Base-by-base conservation (phyloP, 441 rosid species). In the Pelargonium myrrhifolium region DNA sequence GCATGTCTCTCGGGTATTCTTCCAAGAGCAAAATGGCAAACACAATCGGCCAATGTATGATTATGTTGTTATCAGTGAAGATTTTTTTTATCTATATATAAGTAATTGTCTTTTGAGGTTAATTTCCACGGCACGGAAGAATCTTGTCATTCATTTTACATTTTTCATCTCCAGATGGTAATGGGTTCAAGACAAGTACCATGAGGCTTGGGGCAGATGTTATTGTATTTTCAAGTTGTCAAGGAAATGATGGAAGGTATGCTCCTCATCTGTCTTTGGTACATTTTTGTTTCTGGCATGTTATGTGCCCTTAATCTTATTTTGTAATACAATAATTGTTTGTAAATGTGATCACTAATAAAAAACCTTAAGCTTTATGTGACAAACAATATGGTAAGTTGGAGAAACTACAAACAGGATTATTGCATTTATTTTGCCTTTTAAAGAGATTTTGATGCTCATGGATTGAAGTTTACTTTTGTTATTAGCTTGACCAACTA, bases 121-220 rank as follows among this genome's bases (percentile, higher is more conserved):
- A 12, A 28, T 28, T 28, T 28, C 51, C 11, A 1, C 12, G 15
- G 51, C n/a, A 45, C 15, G 11, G 51, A 12, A 1, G 51, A 45
- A 45, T 9, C 12, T 15, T 45, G 11, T 45, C 15, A 45, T 11
- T 28, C 31, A 28, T 28, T 28, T 28, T 28, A 28, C 31, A 28
- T 28, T 28, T 28, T 28, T 28, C 31, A 28, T 28, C 31, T 81
- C 71, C 80, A 93, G 97, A 93, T 89, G 99, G 99, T 65, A 93
- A 91, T 85, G 99, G 99, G 64, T 94, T 94, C 80, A 94, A 94
- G 93, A 94, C 99, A 65, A 94, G 99, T 76, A 91, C 99, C 69
- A 93, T 93, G 96, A 77, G 97, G 64, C 82, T 93, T 61, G 99
- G 99, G 71, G 97, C 99, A 73, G 99, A 93, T 80, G 97, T 75